Evolutionary conservation across 352 stramenopile genomes (phyloP), one percentile per base, ranked within the genome.

Genomic region (Elongisporangium anandrum): DNA sequence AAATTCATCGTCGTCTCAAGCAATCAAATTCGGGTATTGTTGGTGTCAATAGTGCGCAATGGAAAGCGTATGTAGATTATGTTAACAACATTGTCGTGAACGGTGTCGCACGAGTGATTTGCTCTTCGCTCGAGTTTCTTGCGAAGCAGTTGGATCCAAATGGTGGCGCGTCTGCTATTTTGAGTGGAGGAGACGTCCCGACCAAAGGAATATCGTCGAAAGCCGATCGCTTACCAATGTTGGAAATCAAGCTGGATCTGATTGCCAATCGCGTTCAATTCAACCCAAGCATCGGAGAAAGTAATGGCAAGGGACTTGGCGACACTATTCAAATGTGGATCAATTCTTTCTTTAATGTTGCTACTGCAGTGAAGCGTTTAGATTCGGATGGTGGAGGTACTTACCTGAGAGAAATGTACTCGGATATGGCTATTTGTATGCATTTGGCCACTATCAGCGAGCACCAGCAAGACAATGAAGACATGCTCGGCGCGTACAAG

Each of bases 21-120:
- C 93, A 99, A 62, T 98, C 91, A 2, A 98, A 98, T 68, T 95
- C 96, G 16, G 80, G 96, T 9, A 92, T 99, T 26, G 89, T 98
- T 12, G 79, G 85, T 13, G 95, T 96, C 45, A 98, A 98, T 63
- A 92, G 83, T 23, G 95, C 94, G n/a, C 84, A 99, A 69, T 99
- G 97, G 97, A 97, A 94, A 56, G 90, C 89, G 15, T 99, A 99
- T 63, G 88, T 98, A 19, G 94, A 99, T 66, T 99, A 98, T 61
- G 91, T 99, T 52, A 99, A 99, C 73, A 98, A 96, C 67, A 95
- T 99, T 17, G 94, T 99, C 15, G 90, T 99, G 16, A 87, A 94
- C 51, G 97, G 97, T 20, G 81, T 99, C 3, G 90, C 95, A 0
- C 80, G 79, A 1, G 83, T 91, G 54, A 93, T 95, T 52, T 93